Percentiles rank a stretch among this genome's conserved stretches.
phyloP scores from a whole-genome alignment of 176 grass and related monocot species.

The Saccharum officinarum region DNA sequence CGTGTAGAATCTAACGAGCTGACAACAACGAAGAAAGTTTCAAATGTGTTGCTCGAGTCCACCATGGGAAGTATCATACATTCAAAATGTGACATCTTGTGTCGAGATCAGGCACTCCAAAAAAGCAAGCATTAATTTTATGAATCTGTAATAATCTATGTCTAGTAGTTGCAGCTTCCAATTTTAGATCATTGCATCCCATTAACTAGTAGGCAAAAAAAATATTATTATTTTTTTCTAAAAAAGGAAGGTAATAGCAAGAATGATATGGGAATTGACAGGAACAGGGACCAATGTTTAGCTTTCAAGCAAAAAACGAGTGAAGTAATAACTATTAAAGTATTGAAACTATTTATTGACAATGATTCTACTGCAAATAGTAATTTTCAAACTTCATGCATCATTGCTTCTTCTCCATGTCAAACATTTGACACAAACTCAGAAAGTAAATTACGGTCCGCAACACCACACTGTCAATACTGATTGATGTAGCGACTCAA shows the following conservation, averaged over 20 bases:
- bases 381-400: not conserved
- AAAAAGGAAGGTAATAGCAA: not conserved
- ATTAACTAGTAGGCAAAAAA: not conserved
- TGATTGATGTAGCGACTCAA: not conserved
- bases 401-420: not conserved
- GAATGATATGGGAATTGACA: not conserved
- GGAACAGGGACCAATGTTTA: not conserved
- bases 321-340: not conserved
- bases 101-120: not conserved
- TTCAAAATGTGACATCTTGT: not conserved
- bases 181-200: not conserved
- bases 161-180: not conserved
- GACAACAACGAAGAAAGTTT: not conserved
- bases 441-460: not conserved
- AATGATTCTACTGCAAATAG: not conserved
- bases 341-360: not conserved
- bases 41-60: not conserved
- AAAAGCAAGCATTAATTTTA: not conserved
- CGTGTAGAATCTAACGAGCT: conserved; percentile 89
- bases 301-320: not conserved
- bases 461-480: not conserved
- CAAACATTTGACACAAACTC: not conserved
- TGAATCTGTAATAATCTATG: not conserved
- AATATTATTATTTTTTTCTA: not conserved
- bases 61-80: not conserved